A percentile compares a stretch with the other conserved stretches of the same genome.
Conservation (phyloP, 352 stramenopile genomes). For the Pythium angustatum region DNA sequence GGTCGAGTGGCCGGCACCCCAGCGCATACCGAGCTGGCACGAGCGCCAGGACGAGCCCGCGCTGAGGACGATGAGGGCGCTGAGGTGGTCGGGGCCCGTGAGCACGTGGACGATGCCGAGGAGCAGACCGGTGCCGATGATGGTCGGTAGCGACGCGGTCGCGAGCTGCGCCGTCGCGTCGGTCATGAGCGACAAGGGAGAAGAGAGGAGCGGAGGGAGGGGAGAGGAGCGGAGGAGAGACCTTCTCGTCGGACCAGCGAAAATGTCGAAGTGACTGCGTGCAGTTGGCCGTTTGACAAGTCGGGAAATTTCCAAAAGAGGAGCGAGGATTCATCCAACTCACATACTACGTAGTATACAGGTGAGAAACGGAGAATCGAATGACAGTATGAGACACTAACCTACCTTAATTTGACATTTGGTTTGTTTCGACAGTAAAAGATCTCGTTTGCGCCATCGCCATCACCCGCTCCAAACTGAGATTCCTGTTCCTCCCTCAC, state of each 20-base stretch:
- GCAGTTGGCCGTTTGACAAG: neutral
- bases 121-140: constrained; percentile 49
- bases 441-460: neutral
- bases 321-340: neutral
- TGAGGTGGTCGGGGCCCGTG: constrained; percentile 83
- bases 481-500: neutral
- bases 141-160: constrained; percentile 31
- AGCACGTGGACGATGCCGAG: constrained; percentile 53
- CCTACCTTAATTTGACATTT: too few relatives aligned
- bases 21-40: constrained; percentile 80
- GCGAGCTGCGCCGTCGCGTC: constrained; percentile 20
- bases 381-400: too few relatives aligned
- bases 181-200: constrained; percentile 17
- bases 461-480: neutral
- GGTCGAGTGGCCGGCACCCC: constrained; percentile 79
- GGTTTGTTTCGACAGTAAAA: neutral
- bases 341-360: too few relatives aligned
- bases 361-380: too few relatives aligned
- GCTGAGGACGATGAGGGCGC: constrained; percentile 80
- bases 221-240: neutral
- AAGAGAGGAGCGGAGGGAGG: neutral
- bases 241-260: neutral
- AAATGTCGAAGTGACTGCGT: neutral
- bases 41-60: constrained; percentile 64
- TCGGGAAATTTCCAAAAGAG: neutral